Evolutionary conservation across 805 yeast genomes (phyloP).

Genomic region (Kluyveromyces dobzhanskii): DNA sequence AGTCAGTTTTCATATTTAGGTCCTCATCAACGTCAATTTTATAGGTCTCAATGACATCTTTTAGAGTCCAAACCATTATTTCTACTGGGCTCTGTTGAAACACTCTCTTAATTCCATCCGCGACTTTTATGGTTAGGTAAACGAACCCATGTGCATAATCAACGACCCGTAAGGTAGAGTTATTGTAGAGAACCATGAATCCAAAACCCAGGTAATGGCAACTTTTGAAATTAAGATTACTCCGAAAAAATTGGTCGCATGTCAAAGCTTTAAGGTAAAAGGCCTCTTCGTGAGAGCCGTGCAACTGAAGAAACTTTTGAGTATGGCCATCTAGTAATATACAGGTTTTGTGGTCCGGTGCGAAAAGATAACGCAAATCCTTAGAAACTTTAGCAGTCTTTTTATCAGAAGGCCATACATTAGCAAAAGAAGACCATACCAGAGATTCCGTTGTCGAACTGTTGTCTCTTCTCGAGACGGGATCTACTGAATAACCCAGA

Average conservation of each 20-base stretch:
- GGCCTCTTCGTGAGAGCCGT: neutral
- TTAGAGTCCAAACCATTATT: conserved; percentile 17
- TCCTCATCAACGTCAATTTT: conserved; percentile 21
- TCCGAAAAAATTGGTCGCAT: conserved; percentile 13
- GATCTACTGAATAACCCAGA: conserved; percentile 7
- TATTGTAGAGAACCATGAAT: conserved; percentile 16
- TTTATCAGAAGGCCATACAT: neutral
- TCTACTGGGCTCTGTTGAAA: conserved; percentile 10
- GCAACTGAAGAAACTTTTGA: conserved; percentile 7
- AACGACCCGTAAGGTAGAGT: conserved; percentile 13
- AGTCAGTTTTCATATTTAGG: neutral
- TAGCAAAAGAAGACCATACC: neutral
- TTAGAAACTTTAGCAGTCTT: too few relatives aligned
- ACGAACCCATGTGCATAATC: conserved; percentile 23
- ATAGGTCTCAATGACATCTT: conserved; percentile 15
- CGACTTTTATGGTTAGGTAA: conserved; percentile 15
- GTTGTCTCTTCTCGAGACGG: neutral
- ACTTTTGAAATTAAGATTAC: conserved; percentile 12
- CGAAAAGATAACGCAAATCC: conserved; percentile 12
- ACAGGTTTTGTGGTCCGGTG: conserved; percentile 7
- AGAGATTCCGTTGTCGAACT: conserved; percentile 1
- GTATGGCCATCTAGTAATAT: conserved; percentile 18
- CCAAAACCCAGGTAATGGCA: conserved; percentile 16
- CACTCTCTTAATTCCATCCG: conserved; percentile 19
- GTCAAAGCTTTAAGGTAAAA: conserved; percentile 13